Conservation (phyloP, 371 early-diverging fungal species). For the Parasitella parasitica region DNA sequence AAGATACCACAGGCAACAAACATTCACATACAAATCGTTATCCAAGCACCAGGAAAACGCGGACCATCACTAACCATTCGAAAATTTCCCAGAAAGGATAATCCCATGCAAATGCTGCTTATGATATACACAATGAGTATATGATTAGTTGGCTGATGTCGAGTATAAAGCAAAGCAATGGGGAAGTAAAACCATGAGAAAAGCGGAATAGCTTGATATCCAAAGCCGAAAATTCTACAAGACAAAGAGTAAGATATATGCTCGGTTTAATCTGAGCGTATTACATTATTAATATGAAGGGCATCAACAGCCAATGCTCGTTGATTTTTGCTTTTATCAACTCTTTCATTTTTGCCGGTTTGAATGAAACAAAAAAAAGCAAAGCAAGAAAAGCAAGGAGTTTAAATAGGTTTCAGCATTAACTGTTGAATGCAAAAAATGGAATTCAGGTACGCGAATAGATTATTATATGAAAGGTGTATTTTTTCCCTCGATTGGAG, state of each 20-base stretch:
- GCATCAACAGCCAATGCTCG: not conserved
- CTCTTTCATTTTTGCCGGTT: not conserved
- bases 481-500: no score
- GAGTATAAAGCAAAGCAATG: constrained; percentile 24
- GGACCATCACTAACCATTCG: not conserved
- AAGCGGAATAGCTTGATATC: constrained; percentile 37
- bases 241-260: no score
- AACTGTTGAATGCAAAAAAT: no score
- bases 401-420: not conserved
- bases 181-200: constrained; percentile 27
- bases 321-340: not conserved
- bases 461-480: no score
- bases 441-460: no score
- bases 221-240: constrained; percentile 31
- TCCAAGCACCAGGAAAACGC: constrained; percentile 13
- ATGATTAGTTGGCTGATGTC: constrained; percentile 10
- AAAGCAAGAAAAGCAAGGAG: not conserved
- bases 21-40: constrained; percentile 11
- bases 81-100: constrained; percentile 25
- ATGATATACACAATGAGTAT: constrained; percentile 13
- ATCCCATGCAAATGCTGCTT: constrained; percentile 5
- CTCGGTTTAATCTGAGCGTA: not conserved
- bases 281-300: not conserved
- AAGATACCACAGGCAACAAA: no score
- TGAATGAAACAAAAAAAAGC: not conserved